Base-by-base conservation (phyloP, 176 grass and related monocot genomes). In the Pontederia paniculata region DNA sequence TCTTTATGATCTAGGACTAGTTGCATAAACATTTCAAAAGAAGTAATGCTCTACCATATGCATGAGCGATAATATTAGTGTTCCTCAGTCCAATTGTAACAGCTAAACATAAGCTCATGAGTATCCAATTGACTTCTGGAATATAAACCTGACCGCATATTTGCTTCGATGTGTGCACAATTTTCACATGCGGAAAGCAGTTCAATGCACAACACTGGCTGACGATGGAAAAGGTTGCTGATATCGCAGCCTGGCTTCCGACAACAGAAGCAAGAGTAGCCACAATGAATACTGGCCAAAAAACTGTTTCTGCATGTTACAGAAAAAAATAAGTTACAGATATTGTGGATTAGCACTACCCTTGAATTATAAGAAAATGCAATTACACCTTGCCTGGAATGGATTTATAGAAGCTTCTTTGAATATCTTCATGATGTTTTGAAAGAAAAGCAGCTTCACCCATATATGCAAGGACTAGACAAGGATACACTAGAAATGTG, bases 401-500 rank as follows among this genome's bases (percentile, higher is more conserved):
- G 15, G 64, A 37, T 17, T 42, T 48, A 9, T 53, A 67, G 48
- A 67, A 67, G 49, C 64, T 67, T 28, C 50, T 16, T 11, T 54
- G 17, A 54, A 52, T 41, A 21, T 67, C 22, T 4, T 41, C 50
- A 42, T 67, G 64, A 16, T 54, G 64, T 50, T 67, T 25, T 21
- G 64, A 44, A 42, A 67, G 23, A 53, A 42, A 67, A 19, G 64
- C 64, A 41, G 64, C 64, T 67, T 67, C 46, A 42, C 64, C 64
- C 64, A 67, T 67, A 17, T 67, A 67, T 21, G 64, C 64, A 18
- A 67, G 64, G 31, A 67, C 12, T 14, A 67, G 48, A 9, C 46
- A 67, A 16, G 64, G 64, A 67, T 67, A 67, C 25, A 67, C 64
- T 50, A 67, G 21, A 54, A 43, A 67, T 20, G 64, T 23, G 43